Evolutionary conservation across 257 asterid genomes (phyloP).

Genomic region (Solanum okadae): DNA sequence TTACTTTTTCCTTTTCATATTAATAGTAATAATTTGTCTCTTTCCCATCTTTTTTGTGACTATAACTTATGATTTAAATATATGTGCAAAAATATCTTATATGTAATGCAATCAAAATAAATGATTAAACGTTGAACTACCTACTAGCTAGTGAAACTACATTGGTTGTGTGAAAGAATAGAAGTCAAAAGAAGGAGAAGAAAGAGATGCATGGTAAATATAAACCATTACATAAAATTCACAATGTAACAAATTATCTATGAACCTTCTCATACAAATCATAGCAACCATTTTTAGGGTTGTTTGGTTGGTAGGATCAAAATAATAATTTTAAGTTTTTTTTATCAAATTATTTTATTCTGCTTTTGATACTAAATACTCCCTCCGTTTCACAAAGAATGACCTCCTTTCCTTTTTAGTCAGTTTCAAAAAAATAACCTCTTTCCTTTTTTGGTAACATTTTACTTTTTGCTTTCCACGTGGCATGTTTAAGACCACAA

Average conservation of each 20-base stretch:
- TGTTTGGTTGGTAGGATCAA: too few species aligned
- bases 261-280: background rate
- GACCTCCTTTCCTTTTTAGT: too few species aligned
- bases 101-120: background rate
- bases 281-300: background rate
- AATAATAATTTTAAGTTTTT: background rate
- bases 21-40: background rate
- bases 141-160: background rate
- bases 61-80: background rate
- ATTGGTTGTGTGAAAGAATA: background rate
- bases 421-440: too few species aligned
- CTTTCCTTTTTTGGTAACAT: too few species aligned
- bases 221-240: background rate
- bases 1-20: background rate
- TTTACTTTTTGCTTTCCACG: too few species aligned
- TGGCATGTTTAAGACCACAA: too few species aligned
- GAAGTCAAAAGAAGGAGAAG: background rate
- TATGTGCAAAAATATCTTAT: background rate
- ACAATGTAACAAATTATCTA: background rate
- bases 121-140: background rate
- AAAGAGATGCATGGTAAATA: background rate
- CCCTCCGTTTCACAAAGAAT: too few species aligned
- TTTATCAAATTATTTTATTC: background rate
- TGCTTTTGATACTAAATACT: too few species aligned
- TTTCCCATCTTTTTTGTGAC: background rate